Percentiles rank a stretch among this genome's conserved stretches.
These are phyloP conservation scores for Imleria badia DNA, from an alignment of 768 basidiomycete species.

Conservation along the genomic window DNA sequence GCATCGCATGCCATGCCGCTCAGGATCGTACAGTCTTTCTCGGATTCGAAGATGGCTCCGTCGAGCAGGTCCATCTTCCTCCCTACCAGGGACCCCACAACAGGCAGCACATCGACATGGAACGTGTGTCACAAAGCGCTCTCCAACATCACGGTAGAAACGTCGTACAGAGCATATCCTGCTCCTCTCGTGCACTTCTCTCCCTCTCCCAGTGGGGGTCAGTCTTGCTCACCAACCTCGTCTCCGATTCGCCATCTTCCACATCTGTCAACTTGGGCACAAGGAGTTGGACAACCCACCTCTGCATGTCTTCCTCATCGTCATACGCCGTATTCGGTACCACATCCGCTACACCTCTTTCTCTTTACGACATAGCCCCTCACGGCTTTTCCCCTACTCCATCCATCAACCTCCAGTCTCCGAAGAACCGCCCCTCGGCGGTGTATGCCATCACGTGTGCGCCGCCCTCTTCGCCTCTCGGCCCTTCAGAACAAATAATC, in stretches of 20 bases:
- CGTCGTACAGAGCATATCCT: conserved; percentile 56
- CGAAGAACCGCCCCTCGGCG: conserved; percentile 43
- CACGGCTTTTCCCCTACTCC: conserved; percentile 48
- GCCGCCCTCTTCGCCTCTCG: conserved; percentile 64
- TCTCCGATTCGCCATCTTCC: conserved; percentile 16
- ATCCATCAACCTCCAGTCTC: conserved; percentile 46
- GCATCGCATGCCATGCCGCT: conserved; percentile 46
- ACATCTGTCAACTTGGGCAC: conserved; percentile 43
- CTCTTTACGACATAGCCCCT: conserved; percentile 52
- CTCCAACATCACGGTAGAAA: conserved; percentile 42
- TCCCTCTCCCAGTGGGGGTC: conserved; percentile 59
- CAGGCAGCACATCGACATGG: conserved; percentile 19
- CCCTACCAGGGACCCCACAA: conserved; percentile 5
- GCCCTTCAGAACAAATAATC: conserved; percentile 66
- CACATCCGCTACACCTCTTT: conserved; percentile 54
- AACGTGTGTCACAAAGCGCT: conserved; percentile 20
- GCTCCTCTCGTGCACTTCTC: conserved; percentile 44
- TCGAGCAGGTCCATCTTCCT: conserved; percentile 47
- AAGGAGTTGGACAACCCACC: conserved; percentile 64
- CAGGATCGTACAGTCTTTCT: conserved; percentile 48
- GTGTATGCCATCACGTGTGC: conserved; percentile 71
- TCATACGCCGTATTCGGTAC: conserved; percentile 71
- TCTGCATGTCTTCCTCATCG: conserved; percentile 49
- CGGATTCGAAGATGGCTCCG: conserved; percentile 58
- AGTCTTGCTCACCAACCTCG: conserved; percentile 40